Evolutionary conservation across 495 filamentous ascomycete species (phyloP), one percentile per base, ranked within the genome.

Genomic region (Thozetella sp.): DNA sequence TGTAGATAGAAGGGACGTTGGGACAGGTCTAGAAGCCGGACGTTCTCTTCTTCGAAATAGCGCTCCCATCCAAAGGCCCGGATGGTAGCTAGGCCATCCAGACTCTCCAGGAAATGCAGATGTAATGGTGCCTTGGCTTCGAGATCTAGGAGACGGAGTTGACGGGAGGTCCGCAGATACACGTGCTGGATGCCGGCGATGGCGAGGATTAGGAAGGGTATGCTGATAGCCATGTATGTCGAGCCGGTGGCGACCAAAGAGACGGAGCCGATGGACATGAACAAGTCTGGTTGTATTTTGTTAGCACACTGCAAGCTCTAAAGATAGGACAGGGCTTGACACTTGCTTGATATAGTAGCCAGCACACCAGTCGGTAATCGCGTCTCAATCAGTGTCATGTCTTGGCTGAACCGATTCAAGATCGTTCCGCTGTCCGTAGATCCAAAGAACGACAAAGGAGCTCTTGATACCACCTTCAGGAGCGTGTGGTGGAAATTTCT

Each of bases 101-200:
- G 60, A 0, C 72, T 76, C 52, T 90, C 87, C 34, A 82, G 76
- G 55, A 89, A 88, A 25, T 85, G 77, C 0, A 83, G 80, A 61
- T 84, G 88, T 2, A 89, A 68, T 1, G 86, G 83, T 2, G 86
- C 79, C 66, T 88, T 87, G 23, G 82, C 75, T 68, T 89, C 86
- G 17, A 89, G 72, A 34, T 89, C 87, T 43, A 90, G 71, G 52
- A 86, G 76, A 50, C 87, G 83, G 6, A 90, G 69, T 60, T 89
- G 86, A 3, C 86, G 80, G 1, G 86, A 88, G 3, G 88, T 90
- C 22, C 84, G 80, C n/a, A 90, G 76, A 56, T 90, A 90, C 52
- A 81, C 71, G 57, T 81, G 83, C 62, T 88, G 84, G 4, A 90
- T 75, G 25, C 81, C 22, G 58, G 81, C 88, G 3, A 86, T 55